Conservation (phyloP, 768 basidiomycete genomes). For the Pholiota molesta region DNA sequence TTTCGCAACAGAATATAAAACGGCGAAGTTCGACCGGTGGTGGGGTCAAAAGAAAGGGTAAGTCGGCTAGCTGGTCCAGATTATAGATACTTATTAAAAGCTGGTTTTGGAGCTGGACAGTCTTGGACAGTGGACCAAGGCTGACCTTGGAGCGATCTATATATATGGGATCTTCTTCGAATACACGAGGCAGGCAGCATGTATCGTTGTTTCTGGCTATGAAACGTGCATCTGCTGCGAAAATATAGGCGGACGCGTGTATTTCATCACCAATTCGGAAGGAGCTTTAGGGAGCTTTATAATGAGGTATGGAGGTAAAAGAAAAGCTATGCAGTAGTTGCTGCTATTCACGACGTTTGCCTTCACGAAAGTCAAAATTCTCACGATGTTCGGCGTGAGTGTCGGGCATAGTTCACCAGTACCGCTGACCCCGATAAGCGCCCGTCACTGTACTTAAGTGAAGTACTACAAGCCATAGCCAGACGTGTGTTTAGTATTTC, state of each 20-base stretch:
- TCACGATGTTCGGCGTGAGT: too few relatives aligned
- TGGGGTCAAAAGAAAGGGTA: background rate
- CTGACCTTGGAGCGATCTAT: background rate
- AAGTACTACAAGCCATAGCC: too few relatives aligned
- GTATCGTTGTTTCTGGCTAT: background rate
- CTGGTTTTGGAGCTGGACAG: background rate
- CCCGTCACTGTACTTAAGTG: too few relatives aligned
- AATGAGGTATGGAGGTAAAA: too few relatives aligned
- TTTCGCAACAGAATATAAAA: background rate
- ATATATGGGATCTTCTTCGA: background rate
- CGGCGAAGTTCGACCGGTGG: background rate
- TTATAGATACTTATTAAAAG: too few relatives aligned
- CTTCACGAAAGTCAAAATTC: too few relatives aligned
- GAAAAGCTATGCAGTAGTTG: too few relatives aligned
- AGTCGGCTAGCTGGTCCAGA: background rate
- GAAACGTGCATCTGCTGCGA: background rate
- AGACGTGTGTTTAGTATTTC: too few relatives aligned
- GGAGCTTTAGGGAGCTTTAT: background rate
- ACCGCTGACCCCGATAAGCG: too few relatives aligned
- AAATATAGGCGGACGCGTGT: background rate
- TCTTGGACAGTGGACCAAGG: too few relatives aligned
- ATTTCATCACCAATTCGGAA: background rate
- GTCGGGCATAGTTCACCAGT: too few relatives aligned
- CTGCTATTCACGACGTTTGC: too few relatives aligned
- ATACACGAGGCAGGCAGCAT: constrained; percentile 4